Percentiles rank a stretch among this genome's conserved stretches.
These are phyloP conservation scores for Torrubiellomyces zombiae DNA, from an alignment of 2,329 filamentous ascomycete species.

Conservation along the genomic window DNA sequence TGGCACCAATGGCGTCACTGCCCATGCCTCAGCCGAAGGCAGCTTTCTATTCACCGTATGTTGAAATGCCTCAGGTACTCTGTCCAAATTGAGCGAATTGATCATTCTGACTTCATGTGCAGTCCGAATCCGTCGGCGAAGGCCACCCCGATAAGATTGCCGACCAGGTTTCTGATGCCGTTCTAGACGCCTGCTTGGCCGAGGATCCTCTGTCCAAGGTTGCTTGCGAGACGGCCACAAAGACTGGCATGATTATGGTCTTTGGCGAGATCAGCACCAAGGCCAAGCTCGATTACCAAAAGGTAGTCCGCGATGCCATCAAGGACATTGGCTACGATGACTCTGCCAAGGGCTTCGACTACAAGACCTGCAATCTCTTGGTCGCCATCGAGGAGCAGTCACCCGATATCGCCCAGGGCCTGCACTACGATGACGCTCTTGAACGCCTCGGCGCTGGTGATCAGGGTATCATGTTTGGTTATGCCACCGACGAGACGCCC, in stretches of 20 bases:
- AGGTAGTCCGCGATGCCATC: conserved; percentile 83
- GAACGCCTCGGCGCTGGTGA: conserved; percentile 98
- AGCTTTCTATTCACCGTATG: conserved; percentile 72
- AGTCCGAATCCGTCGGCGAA: conserved; percentile 80
- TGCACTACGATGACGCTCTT: conserved; percentile 92
- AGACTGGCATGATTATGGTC: conserved; percentile 99
- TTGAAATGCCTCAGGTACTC: conserved; percentile 4
- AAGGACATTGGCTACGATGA: conserved; percentile 98
- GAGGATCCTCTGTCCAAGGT: conserved; percentile 97
- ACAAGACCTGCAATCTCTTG: conserved; percentile 98
- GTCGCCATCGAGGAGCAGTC: conserved; percentile 99
- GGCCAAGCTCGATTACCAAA: conserved; percentile 92
- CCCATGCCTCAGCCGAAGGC: conserved; percentile 29
- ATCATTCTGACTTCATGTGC: conserved; percentile 1
- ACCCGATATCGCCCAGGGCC: conserved; percentile 95
- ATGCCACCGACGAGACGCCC: conserved; percentile 97
- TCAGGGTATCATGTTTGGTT: conserved; percentile 99
- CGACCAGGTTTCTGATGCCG: conserved; percentile 95
- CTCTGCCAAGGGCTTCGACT: conserved; percentile 96
- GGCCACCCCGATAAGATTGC: conserved; percentile 94
- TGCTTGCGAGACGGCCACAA: conserved; percentile 97
- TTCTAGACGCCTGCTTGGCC: conserved; percentile 92
- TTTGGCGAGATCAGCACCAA: conserved; percentile 98
- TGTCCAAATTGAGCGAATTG: no score
- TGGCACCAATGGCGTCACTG: conserved; percentile 26